A percentile compares a stretch with the other conserved stretches of the same genome.
Evolutionary conservation across 169 alveolate genomes (phyloP).

Genomic region (Plasmodium gaboni): DNA sequence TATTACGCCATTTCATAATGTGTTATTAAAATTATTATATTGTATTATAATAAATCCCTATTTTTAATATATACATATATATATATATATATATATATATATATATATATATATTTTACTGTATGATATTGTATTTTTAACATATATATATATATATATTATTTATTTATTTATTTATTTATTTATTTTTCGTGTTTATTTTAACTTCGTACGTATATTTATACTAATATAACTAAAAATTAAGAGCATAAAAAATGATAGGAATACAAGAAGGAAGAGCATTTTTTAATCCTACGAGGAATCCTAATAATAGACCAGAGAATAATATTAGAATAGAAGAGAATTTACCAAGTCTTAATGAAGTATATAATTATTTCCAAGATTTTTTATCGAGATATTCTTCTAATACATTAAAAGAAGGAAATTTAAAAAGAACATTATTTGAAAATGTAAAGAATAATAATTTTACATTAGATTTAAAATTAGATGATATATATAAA

Average conservation of each 20-base stretch:
- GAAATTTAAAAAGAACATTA: slow-evolving; percentile 82
- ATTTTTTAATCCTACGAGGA: slow-evolving; percentile 77
- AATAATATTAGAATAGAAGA: slow-evolving; percentile 75
- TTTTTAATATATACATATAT: too few species aligned
- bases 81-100: too few species aligned
- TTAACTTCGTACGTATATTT: too few species aligned
- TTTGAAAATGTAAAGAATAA: slow-evolving; percentile 85
- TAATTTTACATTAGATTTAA: slow-evolving; percentile 83
- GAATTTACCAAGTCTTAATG: slow-evolving; percentile 83
- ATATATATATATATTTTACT: too few species aligned
- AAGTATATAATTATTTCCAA: slow-evolving; percentile 84
- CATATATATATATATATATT: too few species aligned
- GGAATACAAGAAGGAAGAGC: slow-evolving; percentile 86
- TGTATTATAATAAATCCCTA: too few species aligned
- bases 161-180: too few species aligned
- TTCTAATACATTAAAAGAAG: slow-evolving; percentile 85
- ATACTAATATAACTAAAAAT: not conserved
- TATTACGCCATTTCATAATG: too few species aligned
- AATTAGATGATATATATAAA: slow-evolving; percentile 85
- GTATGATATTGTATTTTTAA: too few species aligned
- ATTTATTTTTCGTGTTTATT: too few species aligned
- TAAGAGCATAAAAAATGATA: slow-evolving; percentile 13
- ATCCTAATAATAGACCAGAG: slow-evolving; percentile 72
- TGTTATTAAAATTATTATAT: too few species aligned
- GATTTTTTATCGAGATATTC: slow-evolving; percentile 83